Base-by-base conservation (phyloP, 2,329 filamentous ascomycete genomes). In the Fusarium brevicatenulatum region DNA sequence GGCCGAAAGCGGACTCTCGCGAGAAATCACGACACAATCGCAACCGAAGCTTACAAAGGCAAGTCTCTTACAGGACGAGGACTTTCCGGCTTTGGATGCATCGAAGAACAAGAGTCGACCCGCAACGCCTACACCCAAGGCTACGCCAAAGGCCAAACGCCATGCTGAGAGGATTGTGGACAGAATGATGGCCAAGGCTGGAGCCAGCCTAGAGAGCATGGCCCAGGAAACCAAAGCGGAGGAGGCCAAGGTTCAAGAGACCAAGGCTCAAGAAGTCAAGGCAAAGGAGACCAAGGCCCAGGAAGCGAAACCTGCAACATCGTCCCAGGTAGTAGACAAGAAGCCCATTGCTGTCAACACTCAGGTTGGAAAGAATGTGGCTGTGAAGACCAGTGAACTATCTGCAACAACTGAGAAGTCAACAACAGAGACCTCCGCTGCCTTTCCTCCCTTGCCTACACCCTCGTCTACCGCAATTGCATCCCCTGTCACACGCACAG, bases 11-110 rank as follows among this genome's bases (percentile, higher is more conserved):
- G 85, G 85, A 1, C 74, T 86, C 30, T 85, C 86, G 9, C 86
- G 85, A 74, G 83, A 86, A 34, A 84, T 85, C 39, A 81, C 83
- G 4, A 76, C 83, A 4, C 82, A 83, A 72, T 82, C 83, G n/a
- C 71, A 73, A 36, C 34, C 70, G 8, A 73, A 70, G 55, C 73
- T 76, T 50, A 39, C 72, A 2, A 75, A 68, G 58, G 73, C 59
- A 50, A 53, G 63, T 43, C 68, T 86, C 36, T 79, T 91, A 49
- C 86, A 90, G 66, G 88, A 90, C 30, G 89, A 91, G 73, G 90
- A 92, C 72, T 92, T 91, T 73, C 90, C 90, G 16, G 86, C 89
- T 7, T 81, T 91, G 10, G 84, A 87, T 68, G 82, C 86, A 15
- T 80, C 84, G 28, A 80, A 47, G 82, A 83, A 42, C 52, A 73